Conservation (phyloP, 495 filamentous ascomycete species). For the Choiromyces venosus region DNA sequence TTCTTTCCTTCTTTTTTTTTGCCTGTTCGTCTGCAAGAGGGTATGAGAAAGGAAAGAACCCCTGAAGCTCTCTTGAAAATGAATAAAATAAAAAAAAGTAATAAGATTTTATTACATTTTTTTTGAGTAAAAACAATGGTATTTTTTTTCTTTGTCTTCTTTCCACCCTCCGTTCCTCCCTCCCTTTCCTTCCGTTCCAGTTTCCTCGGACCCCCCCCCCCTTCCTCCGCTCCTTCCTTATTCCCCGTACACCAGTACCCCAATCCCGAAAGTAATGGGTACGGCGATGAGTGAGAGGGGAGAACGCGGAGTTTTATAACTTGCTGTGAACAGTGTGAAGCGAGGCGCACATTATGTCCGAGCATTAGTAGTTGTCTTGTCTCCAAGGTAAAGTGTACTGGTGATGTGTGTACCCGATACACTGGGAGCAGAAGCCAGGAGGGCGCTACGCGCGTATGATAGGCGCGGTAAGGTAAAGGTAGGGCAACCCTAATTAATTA, state of each 20-base stretch:
- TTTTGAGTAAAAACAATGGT: not conserved
- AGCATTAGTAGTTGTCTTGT: not conserved
- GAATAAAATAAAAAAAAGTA: not conserved
- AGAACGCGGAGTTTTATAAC: not conserved
- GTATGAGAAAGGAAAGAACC: no score
- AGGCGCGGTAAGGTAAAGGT: not conserved
- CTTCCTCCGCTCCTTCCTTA: not conserved
- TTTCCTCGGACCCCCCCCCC: not conserved
- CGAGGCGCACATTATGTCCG: not conserved
- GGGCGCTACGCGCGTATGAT: conserved; percentile 1
- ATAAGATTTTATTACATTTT: not conserved
- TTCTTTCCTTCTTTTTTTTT: not conserved
- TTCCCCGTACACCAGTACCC: not conserved
- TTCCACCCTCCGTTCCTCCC: not conserved
- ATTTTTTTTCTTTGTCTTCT: not conserved
- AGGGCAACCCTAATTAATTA: conserved; percentile 3
- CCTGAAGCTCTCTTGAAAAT: not conserved
- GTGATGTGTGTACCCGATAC: not conserved
- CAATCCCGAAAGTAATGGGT: not conserved
- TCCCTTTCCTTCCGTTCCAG: not conserved
- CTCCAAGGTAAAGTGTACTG: not conserved
- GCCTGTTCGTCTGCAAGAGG: not conserved
- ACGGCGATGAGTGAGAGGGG: not conserved
- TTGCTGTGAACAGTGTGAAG: not conserved
- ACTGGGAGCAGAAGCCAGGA: not conserved